Percentiles rank a stretch among this genome's conserved stretches.
Evolutionary conservation across 2,329 filamentous ascomycete species (phyloP).

Genomic region (Aspergillus proliferans): DNA sequence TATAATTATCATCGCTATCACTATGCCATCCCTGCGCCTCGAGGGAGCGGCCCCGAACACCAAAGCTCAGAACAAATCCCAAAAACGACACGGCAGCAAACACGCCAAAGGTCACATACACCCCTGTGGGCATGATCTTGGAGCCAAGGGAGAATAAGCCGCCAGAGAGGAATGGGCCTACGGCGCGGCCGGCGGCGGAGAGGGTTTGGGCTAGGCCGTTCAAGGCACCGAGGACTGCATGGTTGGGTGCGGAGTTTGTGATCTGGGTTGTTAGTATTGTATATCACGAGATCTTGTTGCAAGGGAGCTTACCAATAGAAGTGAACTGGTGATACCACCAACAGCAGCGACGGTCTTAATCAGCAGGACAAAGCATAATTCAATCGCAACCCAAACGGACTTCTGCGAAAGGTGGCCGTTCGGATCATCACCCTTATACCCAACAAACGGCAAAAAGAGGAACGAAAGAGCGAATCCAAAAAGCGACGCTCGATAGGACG

Average conservation of each 20-base stretch:
- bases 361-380: slow-evolving; percentile 73
- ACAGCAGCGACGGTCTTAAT: slow-evolving; percentile 88
- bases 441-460: slow-evolving; percentile 81
- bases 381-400: slow-evolving; percentile 66
- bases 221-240: slow-evolving; percentile 77
- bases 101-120: slow-evolving; percentile 76
- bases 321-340: slow-evolving; percentile 79
- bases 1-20: slow-evolving; percentile 36
- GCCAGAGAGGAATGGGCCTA: slow-evolving; percentile 83
- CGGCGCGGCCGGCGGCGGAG: slow-evolving; percentile 79
- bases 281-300: not conserved
- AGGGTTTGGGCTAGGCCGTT: slow-evolving; percentile 93
- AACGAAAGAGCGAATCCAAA: slow-evolving; percentile 77
- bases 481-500: slow-evolving; percentile 72
- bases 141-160: slow-evolving; percentile 76
- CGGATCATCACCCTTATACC: slow-evolving; percentile 60
- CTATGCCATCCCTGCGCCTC: slow-evolving; percentile 54
- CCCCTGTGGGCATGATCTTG: slow-evolving; percentile 69
- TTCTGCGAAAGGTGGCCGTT: slow-evolving; percentile 55
- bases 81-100: slow-evolving; percentile 78
- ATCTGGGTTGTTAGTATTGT: slow-evolving; percentile 50
- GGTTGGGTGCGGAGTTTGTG: slow-evolving; percentile 84
- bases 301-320: slow-evolving; percentile 62
- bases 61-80: slow-evolving; percentile 73
- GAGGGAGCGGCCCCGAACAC: slow-evolving; percentile 60